Base-by-base conservation (phyloP, 495 filamentous ascomycete genomes). In the Astrocystis sublimbata region DNA sequence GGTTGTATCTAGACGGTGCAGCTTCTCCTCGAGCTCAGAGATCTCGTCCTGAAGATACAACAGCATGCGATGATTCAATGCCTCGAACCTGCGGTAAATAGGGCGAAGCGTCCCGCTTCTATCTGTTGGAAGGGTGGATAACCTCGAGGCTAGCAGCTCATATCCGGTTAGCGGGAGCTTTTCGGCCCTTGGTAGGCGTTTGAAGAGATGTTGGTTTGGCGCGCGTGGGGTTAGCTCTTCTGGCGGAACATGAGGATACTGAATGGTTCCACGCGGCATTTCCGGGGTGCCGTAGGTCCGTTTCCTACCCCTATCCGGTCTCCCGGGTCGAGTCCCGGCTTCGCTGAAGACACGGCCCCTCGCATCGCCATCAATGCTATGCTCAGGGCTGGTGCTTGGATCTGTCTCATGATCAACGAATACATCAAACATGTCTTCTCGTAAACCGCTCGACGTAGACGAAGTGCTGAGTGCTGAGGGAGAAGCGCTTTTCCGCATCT, bases 21-120 rank as follows among this genome's bases (percentile, higher is more conserved):
- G 78, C 40, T 91, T 85, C 65, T 90, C 87, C 67, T 93, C 91
- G 52, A 94, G 78, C 53, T 93, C 89, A 2, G 85, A 80, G 40
- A 96, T 85, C 70, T 96, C 92, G 68, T 94, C 91, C 75, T 96
- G 93, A 1, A 97, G 83, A 68, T 94, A 86, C 2, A 97, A 79
- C 3, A 97, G 80, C 12, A 96, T 78, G 17, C 93, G 88, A 69
- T 96, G 91, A 67, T 96, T 96, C 4, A 96, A 75, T 8, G 83
- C 81, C 68, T 90, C 89, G 67, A 97, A 97, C 61, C 89, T 89
- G 36, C 92, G 87, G 73, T 96, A 96, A 15, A 97, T 83, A 6
- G 91, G 91, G 81, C 82, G 31, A 88, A 79, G 3, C 69, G 64
- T 2, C 71, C 33, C 61, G 5, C 38, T 1, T 19, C 53, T 58